Percentiles rank a stretch among this genome's conserved stretches.
phyloP scores from a whole-genome alignment of 2,329 filamentous ascomycete genomes.

The Talaromyces sp. region DNA sequence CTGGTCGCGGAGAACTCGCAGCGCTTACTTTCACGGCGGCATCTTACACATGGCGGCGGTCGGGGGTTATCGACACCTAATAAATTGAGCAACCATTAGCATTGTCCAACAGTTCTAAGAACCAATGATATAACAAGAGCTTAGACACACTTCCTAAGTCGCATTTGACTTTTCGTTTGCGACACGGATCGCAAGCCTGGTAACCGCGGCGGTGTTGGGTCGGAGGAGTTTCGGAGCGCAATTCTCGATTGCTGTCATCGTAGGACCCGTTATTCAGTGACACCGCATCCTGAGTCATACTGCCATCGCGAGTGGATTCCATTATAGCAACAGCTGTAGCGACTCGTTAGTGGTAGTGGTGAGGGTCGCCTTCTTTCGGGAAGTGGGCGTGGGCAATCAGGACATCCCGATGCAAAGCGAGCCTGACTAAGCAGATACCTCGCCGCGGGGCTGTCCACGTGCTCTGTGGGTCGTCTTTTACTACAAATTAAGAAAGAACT shows the following conservation, averaged over 20 bases:
- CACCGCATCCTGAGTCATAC: slow-evolving; percentile 14
- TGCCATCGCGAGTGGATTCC: slow-evolving; percentile 7
- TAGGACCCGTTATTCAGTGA: slow-evolving; percentile 21
- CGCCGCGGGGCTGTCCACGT: not conserved
- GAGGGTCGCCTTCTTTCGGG: slow-evolving; percentile 20
- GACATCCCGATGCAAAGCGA: slow-evolving; percentile 18
- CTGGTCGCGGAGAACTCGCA: slow-evolving; percentile 96
- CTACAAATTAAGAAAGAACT: not conserved
- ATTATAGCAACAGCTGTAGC: not conserved
- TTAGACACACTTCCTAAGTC: slow-evolving; percentile 44
- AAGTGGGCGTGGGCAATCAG: slow-evolving; percentile 6
- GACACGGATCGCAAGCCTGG: slow-evolving; percentile 49
- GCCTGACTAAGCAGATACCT: not conserved
- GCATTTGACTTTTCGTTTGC: slow-evolving; percentile 49
- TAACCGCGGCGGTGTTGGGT: slow-evolving; percentile 46
- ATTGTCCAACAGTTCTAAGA: not conserved
- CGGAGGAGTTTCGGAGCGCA: slow-evolving; percentile 33
- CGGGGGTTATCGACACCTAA: slow-evolving; percentile 80
- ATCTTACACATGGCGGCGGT: slow-evolving; percentile 90
- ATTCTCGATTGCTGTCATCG: slow-evolving; percentile 21
- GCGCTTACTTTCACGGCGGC: slow-evolving; percentile 89
- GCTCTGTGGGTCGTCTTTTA: not conserved
- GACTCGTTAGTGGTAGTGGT: not conserved
- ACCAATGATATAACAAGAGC: not conserved
- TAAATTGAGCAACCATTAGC: not conserved